Percentiles rank a stretch among this genome's conserved stretches.
phyloP scores from a whole-genome alignment of 176 grass and related monocot species.

The Rhynchospora pubera region DNA sequence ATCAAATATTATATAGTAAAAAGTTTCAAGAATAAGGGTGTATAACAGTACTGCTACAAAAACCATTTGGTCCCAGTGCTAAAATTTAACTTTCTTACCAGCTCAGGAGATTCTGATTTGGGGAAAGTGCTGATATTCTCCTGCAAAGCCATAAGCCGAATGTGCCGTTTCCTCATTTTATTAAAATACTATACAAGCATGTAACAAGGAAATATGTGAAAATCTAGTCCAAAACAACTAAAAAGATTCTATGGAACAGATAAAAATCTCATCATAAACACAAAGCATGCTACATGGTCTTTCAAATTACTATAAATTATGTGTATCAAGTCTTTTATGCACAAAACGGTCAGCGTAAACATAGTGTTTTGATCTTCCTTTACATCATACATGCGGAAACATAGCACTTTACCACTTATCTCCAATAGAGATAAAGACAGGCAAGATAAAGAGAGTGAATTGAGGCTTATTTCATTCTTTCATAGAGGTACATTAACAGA shows the following conservation, averaged over 20 bases:
- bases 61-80: not conserved
- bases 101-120: conserved; percentile 44
- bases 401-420: not conserved
- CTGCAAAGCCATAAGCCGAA: conserved; percentile 26
- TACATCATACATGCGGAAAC: not conserved
- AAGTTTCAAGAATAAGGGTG: too few species aligned
- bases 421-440: not conserved
- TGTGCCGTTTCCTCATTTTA: conserved; percentile 49
- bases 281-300: not conserved
- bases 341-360: not conserved
- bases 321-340: not conserved
- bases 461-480: not conserved
- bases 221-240: not conserved
- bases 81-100: conserved; percentile 31
- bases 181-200: conserved; percentile 43
- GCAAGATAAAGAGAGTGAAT: not conserved
- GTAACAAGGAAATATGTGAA: not conserved
- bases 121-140: conserved; percentile 45
- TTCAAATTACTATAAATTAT: not conserved
- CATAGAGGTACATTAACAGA: not conserved
- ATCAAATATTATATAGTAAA: too few species aligned
- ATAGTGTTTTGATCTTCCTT: not conserved
- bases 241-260: not conserved
- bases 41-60: too few species aligned
- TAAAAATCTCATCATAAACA: not conserved